Evolutionary conservation across 2,329 filamentous ascomycete genomes (phyloP).

Genomic region (Apiospora rasikravindrae): DNA sequence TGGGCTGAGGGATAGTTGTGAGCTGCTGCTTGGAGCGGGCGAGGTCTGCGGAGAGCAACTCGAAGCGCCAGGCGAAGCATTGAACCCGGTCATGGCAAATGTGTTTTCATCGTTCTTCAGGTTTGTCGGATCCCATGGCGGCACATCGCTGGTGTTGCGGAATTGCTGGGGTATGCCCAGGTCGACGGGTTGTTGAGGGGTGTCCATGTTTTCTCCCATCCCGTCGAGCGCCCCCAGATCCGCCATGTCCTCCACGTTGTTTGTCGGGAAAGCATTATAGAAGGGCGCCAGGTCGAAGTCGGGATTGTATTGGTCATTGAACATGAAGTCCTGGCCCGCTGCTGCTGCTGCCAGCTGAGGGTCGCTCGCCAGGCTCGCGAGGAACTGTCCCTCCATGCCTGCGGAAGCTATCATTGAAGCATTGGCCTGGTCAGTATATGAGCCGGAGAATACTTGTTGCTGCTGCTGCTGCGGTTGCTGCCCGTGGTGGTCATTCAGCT

Average conservation of each 20-base stretch:
- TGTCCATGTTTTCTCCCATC: conserved; percentile 37
- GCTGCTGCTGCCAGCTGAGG: background rate
- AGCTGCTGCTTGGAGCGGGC: conserved; percentile 25
- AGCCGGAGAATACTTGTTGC: conserved; percentile 1
- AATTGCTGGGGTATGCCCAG: conserved; percentile 46
- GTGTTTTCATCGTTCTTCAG: conserved; percentile 40
- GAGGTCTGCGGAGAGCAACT: conserved; percentile 3
- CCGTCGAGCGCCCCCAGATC: conserved; percentile 36
- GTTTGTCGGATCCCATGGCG: conserved; percentile 50
- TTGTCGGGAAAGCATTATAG: conserved; percentile 38
- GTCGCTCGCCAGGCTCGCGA: conserved; percentile 32
- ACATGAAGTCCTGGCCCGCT: conserved; percentile 46
- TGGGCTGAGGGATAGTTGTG: conserved; percentile 34
- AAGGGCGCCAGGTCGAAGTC: conserved; percentile 31
- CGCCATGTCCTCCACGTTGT: conserved; percentile 28
- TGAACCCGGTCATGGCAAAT: conserved; percentile 41
- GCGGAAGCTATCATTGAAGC: conserved; percentile 25
- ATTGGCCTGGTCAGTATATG: conserved; percentile 17
- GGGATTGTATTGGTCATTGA: conserved; percentile 38
- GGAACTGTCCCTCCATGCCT: conserved; percentile 35
- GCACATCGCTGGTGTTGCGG: conserved; percentile 43
- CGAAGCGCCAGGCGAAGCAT: conserved; percentile 19
- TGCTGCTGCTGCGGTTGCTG: conserved; percentile 40
- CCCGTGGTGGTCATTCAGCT: conserved; percentile 42
- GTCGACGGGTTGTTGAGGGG: conserved; percentile 38